Evolutionary conservation across 495 filamentous ascomycete genomes (phyloP).

Genomic region (Tirmania nivea): DNA sequence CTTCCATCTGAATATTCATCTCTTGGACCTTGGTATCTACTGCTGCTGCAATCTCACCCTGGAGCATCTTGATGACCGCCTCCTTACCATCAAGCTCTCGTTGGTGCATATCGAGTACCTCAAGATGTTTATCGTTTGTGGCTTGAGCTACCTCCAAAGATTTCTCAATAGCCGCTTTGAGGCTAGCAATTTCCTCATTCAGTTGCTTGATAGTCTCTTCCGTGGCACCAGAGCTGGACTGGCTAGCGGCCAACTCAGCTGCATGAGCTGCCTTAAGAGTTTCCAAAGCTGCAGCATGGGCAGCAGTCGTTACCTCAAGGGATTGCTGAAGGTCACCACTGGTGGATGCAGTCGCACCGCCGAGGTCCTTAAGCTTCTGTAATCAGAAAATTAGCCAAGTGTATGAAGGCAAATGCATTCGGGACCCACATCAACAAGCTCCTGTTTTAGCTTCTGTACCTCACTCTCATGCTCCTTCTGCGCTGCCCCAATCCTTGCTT

Average conservation of each 20-base stretch:
- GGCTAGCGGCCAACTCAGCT: constrained; percentile 10
- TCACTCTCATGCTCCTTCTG: constrained; percentile 9
- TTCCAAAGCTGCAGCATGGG: constrained; percentile 8
- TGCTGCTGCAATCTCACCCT: constrained; percentile 25
- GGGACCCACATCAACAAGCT: constrained; percentile 13
- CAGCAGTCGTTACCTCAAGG: constrained; percentile 7
- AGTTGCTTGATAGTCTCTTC: constrained; percentile 1
- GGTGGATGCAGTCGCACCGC: constrained; percentile 7
- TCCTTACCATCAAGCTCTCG: constrained; percentile 23
- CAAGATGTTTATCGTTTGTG: constrained; percentile 23
- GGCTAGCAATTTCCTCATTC: constrained; percentile 5
- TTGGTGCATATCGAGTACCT: constrained; percentile 15
- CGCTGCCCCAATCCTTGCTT: background rate
- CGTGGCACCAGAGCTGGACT: constrained; percentile 1
- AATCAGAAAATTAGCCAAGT: background rate
- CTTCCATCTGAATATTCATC: constrained; percentile 18
- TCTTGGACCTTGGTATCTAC: constrained; percentile 24
- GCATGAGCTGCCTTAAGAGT: constrained; percentile 12
- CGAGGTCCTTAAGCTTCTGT: constrained; percentile 6
- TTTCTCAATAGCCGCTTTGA: constrained; percentile 14
- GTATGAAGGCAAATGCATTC: background rate
- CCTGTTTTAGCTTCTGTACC: constrained; percentile 8
- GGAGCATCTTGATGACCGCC: constrained; percentile 26
- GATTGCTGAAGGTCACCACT: constrained; percentile 9
- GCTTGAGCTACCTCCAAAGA: constrained; percentile 18